These are phyloP conservation scores for Plectosphaerella sp. DNA, from an alignment of 2,329 filamentous ascomycete species.

Conservation along the genomic window DNA sequence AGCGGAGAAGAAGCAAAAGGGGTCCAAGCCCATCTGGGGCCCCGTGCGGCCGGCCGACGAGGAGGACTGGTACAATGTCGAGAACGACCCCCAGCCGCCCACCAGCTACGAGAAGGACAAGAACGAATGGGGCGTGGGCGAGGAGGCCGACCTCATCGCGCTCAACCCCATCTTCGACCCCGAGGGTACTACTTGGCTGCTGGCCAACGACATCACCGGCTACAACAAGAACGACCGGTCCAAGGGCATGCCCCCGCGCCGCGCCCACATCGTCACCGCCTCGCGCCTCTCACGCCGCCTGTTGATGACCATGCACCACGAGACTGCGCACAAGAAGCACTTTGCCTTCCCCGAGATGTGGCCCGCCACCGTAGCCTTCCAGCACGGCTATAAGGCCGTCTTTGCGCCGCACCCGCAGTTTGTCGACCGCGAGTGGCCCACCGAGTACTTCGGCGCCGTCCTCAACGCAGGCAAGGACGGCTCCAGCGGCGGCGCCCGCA, in stretches of 20 bases:
- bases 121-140: constrained; percentile 81
- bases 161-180: constrained; percentile 92
- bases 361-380: constrained; percentile 80
- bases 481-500: constrained; percentile 66
- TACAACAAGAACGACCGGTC: constrained; percentile 62
- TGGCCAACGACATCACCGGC: constrained; percentile 78
- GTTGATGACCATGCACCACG: constrained; percentile 82
- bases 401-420: constrained; percentile 87
- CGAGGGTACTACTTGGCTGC: constrained; percentile 78
- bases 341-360: constrained; percentile 97
- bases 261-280: constrained; percentile 84
- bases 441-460: constrained; percentile 68
- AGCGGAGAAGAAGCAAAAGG: constrained; percentile 22
- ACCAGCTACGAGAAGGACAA: constrained; percentile 72
- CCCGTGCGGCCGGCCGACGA: constrained; percentile 65
- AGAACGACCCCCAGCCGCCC: constrained; percentile 70
- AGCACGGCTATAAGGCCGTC: constrained; percentile 90
- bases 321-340: constrained; percentile 79
- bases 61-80: constrained; percentile 67
- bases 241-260: constrained; percentile 60
- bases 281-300: constrained; percentile 77
- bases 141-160: constrained; percentile 88
- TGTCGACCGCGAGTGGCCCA: constrained; percentile 82
- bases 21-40: constrained; percentile 75
- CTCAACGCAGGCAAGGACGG: constrained; percentile 79